These are phyloP conservation scores for Salvia sclarea DNA, from an alignment of 305 asterid species.

Conservation along the genomic window DNA sequence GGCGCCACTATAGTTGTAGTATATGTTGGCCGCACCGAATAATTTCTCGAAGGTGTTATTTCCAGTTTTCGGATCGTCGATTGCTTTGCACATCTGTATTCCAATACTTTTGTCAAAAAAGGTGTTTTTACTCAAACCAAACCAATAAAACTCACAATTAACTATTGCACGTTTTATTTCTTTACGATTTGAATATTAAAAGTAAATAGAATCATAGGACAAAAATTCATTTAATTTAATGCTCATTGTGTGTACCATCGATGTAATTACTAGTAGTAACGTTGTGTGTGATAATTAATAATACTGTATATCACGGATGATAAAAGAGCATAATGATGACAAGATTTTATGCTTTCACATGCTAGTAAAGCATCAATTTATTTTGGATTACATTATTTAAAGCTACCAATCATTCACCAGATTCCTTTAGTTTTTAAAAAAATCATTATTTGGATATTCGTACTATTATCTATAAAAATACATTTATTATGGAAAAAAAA, in stretches of 20 bases:
- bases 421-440: too few species aligned
- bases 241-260: too few species aligned
- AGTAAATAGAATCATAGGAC: too few species aligned
- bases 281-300: too few species aligned
- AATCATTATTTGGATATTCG: too few species aligned
- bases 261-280: too few species aligned
- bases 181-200: too few species aligned
- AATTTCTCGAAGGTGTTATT: constrained; percentile 57
- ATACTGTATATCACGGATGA: too few species aligned
- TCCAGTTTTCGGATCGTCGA: constrained; percentile 62
- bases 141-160: neutral
- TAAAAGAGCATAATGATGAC: too few species aligned
- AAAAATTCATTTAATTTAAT: too few species aligned
- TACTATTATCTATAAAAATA: neutral
- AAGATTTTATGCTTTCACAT: too few species aligned
- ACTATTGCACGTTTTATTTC: neutral
- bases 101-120: neutral
- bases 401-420: neutral
- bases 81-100: constrained; percentile 79
- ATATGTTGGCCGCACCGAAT: constrained; percentile 62
- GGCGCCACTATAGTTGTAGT: constrained; percentile 66
- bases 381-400: neutral
- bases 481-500: neutral
- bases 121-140: neutral
- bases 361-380: too few species aligned